A percentile compares a stretch with the other conserved stretches of the same genome.
Conservation (phyloP, 75 land plant genomes). For the Selaginella tamariscina region DNA sequence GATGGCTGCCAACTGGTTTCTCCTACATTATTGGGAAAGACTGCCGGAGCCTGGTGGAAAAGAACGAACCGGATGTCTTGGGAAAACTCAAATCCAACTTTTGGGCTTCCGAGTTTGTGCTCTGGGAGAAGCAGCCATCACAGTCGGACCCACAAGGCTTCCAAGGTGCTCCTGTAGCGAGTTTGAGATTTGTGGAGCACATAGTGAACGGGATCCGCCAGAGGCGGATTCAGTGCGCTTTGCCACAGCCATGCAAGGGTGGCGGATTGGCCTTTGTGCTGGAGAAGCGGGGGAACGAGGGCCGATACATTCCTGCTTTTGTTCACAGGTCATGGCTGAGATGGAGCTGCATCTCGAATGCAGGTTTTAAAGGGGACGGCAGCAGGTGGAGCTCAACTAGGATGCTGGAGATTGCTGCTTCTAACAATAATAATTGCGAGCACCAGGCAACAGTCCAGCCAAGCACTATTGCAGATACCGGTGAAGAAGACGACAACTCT, state of each 20-base stretch:
- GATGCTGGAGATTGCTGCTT: neutral
- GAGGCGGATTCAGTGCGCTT: slow-evolving; percentile 2
- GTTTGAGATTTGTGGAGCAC: slow-evolving; percentile 14
- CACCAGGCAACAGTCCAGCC: neutral
- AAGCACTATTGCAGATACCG: neutral
- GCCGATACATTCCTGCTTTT: neutral
- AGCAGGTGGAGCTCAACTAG: neutral
- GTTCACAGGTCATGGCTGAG: slow-evolving; percentile 9
- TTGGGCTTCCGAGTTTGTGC: slow-evolving; percentile 14
- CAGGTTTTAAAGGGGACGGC: neutral
- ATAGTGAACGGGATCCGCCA: slow-evolving; percentile 15
- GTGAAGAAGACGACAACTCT: too few species aligned
- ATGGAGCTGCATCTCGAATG: neutral
- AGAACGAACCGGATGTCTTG: slow-evolving; percentile 8
- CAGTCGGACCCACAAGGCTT: neutral
- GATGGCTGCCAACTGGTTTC: slow-evolving; percentile 12
- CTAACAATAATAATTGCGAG: neutral
- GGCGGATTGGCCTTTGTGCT: neutral
- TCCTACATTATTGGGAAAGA: slow-evolving; percentile 5
- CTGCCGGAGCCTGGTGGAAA: neutral
- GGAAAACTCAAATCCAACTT: slow-evolving; percentile 16
- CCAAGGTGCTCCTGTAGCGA: neutral
- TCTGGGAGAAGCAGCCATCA: slow-evolving; percentile 2
- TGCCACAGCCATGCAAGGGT: neutral
- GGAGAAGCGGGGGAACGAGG: neutral